Base-by-base conservation (phyloP, 2,329 filamentous ascomycete genomes). In the Aspergillus sclerotialis region DNA sequence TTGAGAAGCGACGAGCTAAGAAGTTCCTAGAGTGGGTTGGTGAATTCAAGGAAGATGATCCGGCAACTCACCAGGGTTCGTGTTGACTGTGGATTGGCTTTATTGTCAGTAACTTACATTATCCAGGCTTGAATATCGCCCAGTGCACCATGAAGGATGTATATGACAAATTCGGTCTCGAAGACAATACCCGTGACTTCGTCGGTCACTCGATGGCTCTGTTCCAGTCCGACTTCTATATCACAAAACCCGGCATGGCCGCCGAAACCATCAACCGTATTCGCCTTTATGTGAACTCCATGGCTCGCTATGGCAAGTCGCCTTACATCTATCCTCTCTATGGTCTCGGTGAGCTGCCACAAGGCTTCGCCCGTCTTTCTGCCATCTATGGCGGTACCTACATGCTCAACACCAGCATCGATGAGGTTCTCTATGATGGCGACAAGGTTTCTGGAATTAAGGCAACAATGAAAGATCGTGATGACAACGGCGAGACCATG, bases 321-420 rank as follows among this genome's bases (percentile, higher is more conserved):
- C 93, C 92, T 29, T 98, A 96, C 73, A 96, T 98, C 70, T 98
- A 98, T 74, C 93, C 92, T 31, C 80, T 96, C 19, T 98, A 98
- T 69, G 92, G 92, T 43, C 80, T 98, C 32, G 92, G 84, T 60
- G 92, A 98, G 71, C 82, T 98, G 37, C 93, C 92, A 23, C 92
- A 98, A 68, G 90, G 90, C 40, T 98, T 98, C 56, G 92, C 92
- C 44, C 89, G 92, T 64, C 78, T 98, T 35, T 95, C 89, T 26
- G 92, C 92, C 63, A 96, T 98, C 67, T 96, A 98, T 60, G 92
- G 92, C 46, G 92, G 92, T 51, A 98, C 92, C 32, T 98, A 98
- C 70, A 98, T 98, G 89, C 82, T 98, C 56, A 96, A 96, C 74
- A 94, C 92, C 50, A 80, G 80, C 49, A 76, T 98, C 36, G 84